A percentile compares a stretch with the other conserved stretches of the same genome.
Conservation (phyloP, 371 early-diverging fungal species). For the Dichotomocladium elegans region DNA sequence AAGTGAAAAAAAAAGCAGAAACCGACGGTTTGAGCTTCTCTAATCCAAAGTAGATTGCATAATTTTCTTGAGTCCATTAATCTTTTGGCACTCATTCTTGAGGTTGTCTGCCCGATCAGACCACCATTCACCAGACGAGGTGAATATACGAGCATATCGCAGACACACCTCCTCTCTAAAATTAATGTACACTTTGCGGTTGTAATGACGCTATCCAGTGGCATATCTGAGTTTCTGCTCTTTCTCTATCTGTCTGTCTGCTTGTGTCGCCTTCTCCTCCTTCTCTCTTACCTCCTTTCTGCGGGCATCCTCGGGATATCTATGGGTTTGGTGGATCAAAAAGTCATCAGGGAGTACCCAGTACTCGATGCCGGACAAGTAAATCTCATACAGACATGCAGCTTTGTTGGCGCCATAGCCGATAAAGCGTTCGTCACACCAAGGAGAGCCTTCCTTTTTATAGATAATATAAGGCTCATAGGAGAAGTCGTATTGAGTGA, state of each 20-base stretch:
- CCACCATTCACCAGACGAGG: conserved; percentile 40
- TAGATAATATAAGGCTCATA: conserved; percentile 63
- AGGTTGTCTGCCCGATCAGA: conserved; percentile 44
- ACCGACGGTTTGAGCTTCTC: no score
- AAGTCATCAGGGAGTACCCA: conserved; percentile 63
- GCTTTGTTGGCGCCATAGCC: conserved; percentile 73
- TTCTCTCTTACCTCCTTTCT: conserved; percentile 50
- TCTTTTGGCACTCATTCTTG: conserved; percentile 40
- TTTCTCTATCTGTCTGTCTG: neutral
- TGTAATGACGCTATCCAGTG: conserved; percentile 52
- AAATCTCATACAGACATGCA: conserved; percentile 66
- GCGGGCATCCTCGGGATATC: conserved; percentile 59
- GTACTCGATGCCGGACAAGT: conserved; percentile 60
- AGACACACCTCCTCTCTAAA: conserved; percentile 66
- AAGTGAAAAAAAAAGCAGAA: no score
- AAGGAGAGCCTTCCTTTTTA: conserved; percentile 58
- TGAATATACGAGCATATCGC: conserved; percentile 53
- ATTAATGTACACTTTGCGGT: conserved; percentile 59
- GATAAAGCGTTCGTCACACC: conserved; percentile 68
- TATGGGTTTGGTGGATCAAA: conserved; percentile 65
- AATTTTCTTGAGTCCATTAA: conserved; percentile 34
- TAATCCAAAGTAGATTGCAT: neutral
- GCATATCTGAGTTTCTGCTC: neutral
- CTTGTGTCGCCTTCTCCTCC: neutral
- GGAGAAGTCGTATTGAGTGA: conserved; percentile 54